phyloP scores from a whole-genome alignment of 2,329 filamentous ascomycete genomes.

The Chaetomiaceae sp. region DNA sequence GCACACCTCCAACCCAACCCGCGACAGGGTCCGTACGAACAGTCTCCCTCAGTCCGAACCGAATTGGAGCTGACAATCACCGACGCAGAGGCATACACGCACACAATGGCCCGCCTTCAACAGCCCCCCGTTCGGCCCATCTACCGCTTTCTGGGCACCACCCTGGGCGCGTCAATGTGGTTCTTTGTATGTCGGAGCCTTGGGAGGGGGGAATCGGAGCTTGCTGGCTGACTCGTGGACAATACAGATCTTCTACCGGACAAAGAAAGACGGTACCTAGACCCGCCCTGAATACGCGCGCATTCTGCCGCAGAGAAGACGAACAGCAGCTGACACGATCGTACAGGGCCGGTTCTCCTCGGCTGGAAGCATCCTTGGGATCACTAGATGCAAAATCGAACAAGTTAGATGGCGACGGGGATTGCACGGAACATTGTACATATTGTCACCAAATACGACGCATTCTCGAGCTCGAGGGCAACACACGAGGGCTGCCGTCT shows the following conservation, averaged over 20 bases:
- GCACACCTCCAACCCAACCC: conserved; percentile 11
- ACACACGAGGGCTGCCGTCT: too few relatives aligned
- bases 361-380: conserved; percentile 98
- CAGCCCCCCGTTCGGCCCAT: conserved; percentile 53
- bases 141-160: conserved; percentile 82
- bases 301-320: neutral
- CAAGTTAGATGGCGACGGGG: neutral
- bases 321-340: neutral
- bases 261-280: conserved; percentile 79
- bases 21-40: conserved; percentile 1
- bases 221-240: conserved; percentile 2
- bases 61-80: conserved; percentile 4
- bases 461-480: conserved; percentile 60
- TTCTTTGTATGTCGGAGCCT: conserved; percentile 70
- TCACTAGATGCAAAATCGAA: conserved; percentile 52
- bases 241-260: conserved; percentile 78
- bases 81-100: conserved; percentile 16
- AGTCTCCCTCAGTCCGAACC: neutral
- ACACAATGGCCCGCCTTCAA: conserved; percentile 33
- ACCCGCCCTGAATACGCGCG: neutral
- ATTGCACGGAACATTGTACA: conserved; percentile 10
- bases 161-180: conserved; percentile 95
- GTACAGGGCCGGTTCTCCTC: conserved; percentile 65
- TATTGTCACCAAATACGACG: conserved; percentile 33
- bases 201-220: neutral